These are phyloP conservation scores for Xylariaceae sp. DNA, from an alignment of 2,329 filamentous ascomycete genomes.

Conservation along the genomic window DNA sequence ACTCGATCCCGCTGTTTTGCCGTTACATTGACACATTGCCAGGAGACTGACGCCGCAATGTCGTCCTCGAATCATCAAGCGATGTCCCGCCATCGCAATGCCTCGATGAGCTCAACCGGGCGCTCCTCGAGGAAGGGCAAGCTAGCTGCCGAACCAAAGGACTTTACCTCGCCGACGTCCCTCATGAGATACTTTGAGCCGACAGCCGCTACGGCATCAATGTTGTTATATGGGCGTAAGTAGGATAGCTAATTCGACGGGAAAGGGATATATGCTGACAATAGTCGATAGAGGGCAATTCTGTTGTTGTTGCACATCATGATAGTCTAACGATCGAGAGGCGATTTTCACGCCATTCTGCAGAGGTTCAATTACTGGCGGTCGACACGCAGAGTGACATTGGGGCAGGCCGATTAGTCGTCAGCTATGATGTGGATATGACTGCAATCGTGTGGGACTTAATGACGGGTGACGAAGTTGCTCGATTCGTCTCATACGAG, in stretches of 20 bases:
- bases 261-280: slow-evolving; percentile 14
- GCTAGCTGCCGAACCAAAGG: slow-evolving; percentile 47
- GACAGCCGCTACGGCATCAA: slow-evolving; percentile 86
- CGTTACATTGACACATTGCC: slow-evolving; percentile 29
- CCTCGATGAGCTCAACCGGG: slow-evolving; percentile 58
- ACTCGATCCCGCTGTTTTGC: slow-evolving; percentile 5
- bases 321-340: slow-evolving; percentile 89
- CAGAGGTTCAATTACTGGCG: slow-evolving; percentile 80
- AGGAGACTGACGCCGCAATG: slow-evolving; percentile 54
- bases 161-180: slow-evolving; percentile 53
- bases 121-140: slow-evolving; percentile 53
- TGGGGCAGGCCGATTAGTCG: slow-evolving; percentile 81
- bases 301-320: slow-evolving; percentile 86
- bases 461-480: slow-evolving; percentile 85
- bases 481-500: slow-evolving; percentile 91
- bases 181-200: slow-evolving; percentile 72
- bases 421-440: slow-evolving; percentile 89
- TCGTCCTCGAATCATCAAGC: slow-evolving; percentile 52
- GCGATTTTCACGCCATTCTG: slow-evolving; percentile 79
- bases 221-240: slow-evolving; percentile 77
- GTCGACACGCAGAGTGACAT: slow-evolving; percentile 91
- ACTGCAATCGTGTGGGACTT: slow-evolving; percentile 97
- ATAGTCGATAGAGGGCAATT: slow-evolving; percentile 62
- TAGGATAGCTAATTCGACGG: slow-evolving; percentile 8
- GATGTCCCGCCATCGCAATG: slow-evolving; percentile 60